phyloP scores from a whole-genome alignment of 2,329 filamentous ascomycete genomes.

The Pyricularia sp. region DNA sequence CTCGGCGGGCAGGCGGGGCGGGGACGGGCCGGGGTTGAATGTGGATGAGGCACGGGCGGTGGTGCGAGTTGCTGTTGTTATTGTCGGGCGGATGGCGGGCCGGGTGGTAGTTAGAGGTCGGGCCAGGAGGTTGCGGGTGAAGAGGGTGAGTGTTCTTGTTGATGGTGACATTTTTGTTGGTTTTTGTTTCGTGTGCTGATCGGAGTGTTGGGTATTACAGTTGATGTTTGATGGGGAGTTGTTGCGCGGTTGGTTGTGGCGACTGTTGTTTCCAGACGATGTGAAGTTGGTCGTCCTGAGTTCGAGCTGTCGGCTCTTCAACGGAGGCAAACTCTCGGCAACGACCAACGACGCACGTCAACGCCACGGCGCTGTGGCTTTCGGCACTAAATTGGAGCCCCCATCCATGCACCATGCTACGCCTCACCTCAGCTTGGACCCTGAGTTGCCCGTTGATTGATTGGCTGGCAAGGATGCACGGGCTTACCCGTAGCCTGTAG shows the following conservation, averaged over 20 bases:
- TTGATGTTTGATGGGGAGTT: not conserved
- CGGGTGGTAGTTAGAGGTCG: not conserved
- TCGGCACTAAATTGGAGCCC: not conserved
- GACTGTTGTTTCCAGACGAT: not conserved
- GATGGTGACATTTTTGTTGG: not conserved
- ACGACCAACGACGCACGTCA: not conserved
- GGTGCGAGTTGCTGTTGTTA: not conserved
- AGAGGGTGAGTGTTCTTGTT: not conserved
- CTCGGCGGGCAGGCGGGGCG: conserved; percentile 77
- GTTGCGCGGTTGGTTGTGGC: not conserved
- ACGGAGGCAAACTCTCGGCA: not conserved
- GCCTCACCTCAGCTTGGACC: not conserved
- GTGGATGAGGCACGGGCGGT: conserved; percentile 18
- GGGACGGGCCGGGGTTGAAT: conserved; percentile 53
- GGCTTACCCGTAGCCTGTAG: not conserved
- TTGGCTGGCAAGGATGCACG: not conserved
- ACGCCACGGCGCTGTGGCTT: not conserved
- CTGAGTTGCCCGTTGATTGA: not conserved
- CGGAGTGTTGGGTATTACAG: too few relatives aligned
- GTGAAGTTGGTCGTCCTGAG: not conserved
- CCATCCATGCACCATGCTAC: not conserved
- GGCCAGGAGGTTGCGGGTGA: not conserved
- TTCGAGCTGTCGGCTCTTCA: not conserved
- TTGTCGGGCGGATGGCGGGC: not conserved
- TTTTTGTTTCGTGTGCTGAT: not conserved